Percentiles rank a stretch among this genome's conserved stretches.
phyloP scores from a whole-genome alignment of 2,329 filamentous ascomycete species.

The Colletotrichum costaricense region DNA sequence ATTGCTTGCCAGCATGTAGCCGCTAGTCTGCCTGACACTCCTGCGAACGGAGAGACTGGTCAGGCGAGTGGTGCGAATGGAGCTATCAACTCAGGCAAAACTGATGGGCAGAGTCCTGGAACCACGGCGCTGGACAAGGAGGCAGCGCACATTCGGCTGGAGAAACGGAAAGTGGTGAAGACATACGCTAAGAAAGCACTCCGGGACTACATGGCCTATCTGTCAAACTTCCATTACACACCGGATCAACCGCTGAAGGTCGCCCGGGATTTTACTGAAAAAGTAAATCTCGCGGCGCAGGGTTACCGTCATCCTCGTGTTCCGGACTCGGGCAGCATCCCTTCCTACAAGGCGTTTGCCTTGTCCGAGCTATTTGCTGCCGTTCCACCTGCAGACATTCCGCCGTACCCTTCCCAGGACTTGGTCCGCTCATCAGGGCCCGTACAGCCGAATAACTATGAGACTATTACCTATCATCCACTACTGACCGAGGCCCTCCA shows the following conservation, averaged over 20 bases:
- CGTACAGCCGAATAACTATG: constrained; percentile 52
- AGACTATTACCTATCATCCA: constrained; percentile 83
- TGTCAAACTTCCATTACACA: constrained; percentile 83
- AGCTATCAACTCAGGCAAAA: background rate
- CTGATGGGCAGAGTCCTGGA: background rate
- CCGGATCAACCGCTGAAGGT: constrained; percentile 73
- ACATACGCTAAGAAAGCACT: constrained; percentile 80
- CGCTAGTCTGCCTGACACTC: constrained; percentile 56
- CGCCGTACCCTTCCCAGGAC: constrained; percentile 69
- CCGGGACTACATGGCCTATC: constrained; percentile 78
- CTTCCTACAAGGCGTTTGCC: constrained; percentile 54
- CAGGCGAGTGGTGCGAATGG: constrained; percentile 14
- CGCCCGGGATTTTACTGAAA: constrained; percentile 66
- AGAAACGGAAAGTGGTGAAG: constrained; percentile 77
- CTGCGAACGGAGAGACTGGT: constrained; percentile 11
- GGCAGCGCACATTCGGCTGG: constrained; percentile 44
- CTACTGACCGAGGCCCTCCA: constrained; percentile 83
- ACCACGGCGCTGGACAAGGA: constrained; percentile 58
- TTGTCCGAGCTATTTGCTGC: constrained; percentile 77
- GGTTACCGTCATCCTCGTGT: constrained; percentile 53
- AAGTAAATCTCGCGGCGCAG: constrained; percentile 67
- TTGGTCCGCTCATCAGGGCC: constrained; percentile 44
- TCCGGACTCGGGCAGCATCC: constrained; percentile 22
- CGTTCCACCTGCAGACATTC: constrained; percentile 73
- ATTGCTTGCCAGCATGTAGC: constrained; percentile 76